Conservation (phyloP, 2,329 filamentous ascomycete species). For the Xylaria sp. region DNA sequence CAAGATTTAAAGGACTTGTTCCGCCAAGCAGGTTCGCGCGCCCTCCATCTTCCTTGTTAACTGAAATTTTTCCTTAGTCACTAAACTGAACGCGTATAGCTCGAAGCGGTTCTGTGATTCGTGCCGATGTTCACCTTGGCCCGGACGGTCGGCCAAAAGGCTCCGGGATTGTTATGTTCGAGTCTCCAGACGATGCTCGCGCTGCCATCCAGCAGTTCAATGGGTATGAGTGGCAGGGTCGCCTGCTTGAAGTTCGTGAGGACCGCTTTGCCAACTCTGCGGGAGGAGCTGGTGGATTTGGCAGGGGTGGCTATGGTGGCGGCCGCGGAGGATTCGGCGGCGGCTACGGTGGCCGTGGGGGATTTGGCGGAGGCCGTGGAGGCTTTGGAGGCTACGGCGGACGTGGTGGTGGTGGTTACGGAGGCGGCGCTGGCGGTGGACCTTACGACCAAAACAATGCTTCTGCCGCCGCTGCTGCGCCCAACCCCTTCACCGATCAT, state of each 20-base stretch:
- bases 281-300: constrained; percentile 63
- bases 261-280: constrained; percentile 80
- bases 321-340: constrained; percentile 58
- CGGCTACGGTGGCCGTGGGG: constrained; percentile 53
- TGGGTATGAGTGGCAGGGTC: constrained; percentile 97
- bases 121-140: constrained; percentile 92
- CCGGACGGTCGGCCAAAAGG: constrained; percentile 94
- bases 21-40: constrained; percentile 87
- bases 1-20: constrained; percentile 99
- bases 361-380: constrained; percentile 51
- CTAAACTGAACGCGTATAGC: constrained; percentile 44
- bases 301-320: constrained; percentile 54
- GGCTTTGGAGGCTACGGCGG: constrained; percentile 50
- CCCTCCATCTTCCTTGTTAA: neutral
- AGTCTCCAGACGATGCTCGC: constrained; percentile 90
- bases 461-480: constrained; percentile 57
- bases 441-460: constrained; percentile 23
- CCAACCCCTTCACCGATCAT: constrained; percentile 93
- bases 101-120: constrained; percentile 79
- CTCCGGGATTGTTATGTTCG: constrained; percentile 95
- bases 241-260: constrained; percentile 90
- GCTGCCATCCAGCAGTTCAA: constrained; percentile 98
- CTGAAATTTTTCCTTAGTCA: neutral
- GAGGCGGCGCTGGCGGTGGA: constrained; percentile 19
- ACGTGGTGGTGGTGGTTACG: constrained; percentile 50